These are phyloP conservation scores for Leccinum pellstonianum DNA, from an alignment of 768 basidiomycete genomes.

Conservation along the genomic window DNA sequence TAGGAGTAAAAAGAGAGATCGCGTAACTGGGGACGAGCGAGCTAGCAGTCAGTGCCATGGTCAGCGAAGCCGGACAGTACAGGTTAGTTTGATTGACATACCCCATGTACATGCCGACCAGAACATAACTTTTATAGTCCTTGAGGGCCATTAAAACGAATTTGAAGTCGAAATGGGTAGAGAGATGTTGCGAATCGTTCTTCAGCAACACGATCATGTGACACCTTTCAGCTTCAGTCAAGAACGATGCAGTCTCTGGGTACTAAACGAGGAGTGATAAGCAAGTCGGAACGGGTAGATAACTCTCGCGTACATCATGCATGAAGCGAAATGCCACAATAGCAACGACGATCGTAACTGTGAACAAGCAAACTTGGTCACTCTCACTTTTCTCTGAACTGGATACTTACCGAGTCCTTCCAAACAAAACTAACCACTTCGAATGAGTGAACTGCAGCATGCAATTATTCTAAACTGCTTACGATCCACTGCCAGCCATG, in stretches of 20 bases:
- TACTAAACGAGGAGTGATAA: constrained; percentile 33
- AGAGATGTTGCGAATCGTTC: constrained; percentile 41
- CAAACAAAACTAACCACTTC: constrained; percentile 27
- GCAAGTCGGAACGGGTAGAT: neutral
- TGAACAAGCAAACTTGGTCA: neutral
- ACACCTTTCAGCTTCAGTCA: constrained; percentile 42
- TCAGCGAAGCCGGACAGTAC: neutral
- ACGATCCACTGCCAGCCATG: constrained; percentile 41
- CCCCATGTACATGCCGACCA: constrained; percentile 42
- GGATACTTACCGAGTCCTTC: constrained; percentile 25
- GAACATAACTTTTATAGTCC: constrained; percentile 42
- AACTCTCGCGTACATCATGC: constrained; percentile 42
- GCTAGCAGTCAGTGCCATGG: constrained; percentile 20
- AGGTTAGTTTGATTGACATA: constrained; percentile 13
- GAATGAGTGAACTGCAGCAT: constrained; percentile 8
- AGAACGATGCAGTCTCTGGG: constrained; percentile 54
- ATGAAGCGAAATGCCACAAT: constrained; percentile 45
- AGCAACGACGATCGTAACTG: constrained; percentile 24
- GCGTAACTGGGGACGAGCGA: constrained; percentile 47
- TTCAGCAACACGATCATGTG: constrained; percentile 36
- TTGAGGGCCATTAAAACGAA: constrained; percentile 47
- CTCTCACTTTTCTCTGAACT: neutral
- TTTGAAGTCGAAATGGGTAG: constrained; percentile 42
- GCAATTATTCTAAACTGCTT: constrained; percentile 9
- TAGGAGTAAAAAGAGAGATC: constrained; percentile 50